phyloP scores from a whole-genome alignment of 352 stramenopile genomes.

The Pythium insidiosum region DNA sequence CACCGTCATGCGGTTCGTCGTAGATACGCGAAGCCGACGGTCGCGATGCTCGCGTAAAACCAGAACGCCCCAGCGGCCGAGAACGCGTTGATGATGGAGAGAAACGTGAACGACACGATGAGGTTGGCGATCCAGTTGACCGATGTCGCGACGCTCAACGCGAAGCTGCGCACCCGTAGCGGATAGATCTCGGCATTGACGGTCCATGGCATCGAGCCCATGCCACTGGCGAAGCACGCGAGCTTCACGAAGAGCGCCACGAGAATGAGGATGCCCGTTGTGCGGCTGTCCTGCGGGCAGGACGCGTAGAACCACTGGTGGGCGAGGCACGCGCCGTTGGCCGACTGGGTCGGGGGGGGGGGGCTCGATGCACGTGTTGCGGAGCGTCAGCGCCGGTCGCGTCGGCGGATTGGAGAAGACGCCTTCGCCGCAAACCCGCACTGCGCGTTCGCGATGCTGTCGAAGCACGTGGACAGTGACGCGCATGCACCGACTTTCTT shows the following conservation, averaged over 20 bases:
- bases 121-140: slow-evolving; percentile 92
- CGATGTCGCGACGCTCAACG: slow-evolving; percentile 81
- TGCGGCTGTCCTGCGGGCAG: slow-evolving; percentile 33
- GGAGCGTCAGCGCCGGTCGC: neutral
- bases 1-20: too few species aligned
- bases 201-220: slow-evolving; percentile 90
- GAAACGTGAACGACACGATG: slow-evolving; percentile 90
- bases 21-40: slow-evolving; percentile 59
- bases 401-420: slow-evolving; percentile 1
- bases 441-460: slow-evolving; percentile 44
- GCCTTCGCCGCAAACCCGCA: slow-evolving; percentile 45
- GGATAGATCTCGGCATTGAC: slow-evolving; percentile 95
- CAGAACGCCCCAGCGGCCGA: slow-evolving; percentile 81
- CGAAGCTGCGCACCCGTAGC: slow-evolving; percentile 77
- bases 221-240: slow-evolving; percentile 68
- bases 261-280: slow-evolving; percentile 43
- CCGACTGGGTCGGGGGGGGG: too few species aligned
- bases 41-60: slow-evolving; percentile 80
- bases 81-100: slow-evolving; percentile 77
- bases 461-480: slow-evolving; percentile 43
- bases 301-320: slow-evolving; percentile 32
- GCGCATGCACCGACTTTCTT: slow-evolving; percentile 38
- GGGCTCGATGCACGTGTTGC: too few species aligned
- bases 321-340: slow-evolving; percentile 13
- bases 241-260: slow-evolving; percentile 63